Evolutionary conservation across 257 asterid genomes (phyloP).

Genomic region (Forsythia suspensa): DNA sequence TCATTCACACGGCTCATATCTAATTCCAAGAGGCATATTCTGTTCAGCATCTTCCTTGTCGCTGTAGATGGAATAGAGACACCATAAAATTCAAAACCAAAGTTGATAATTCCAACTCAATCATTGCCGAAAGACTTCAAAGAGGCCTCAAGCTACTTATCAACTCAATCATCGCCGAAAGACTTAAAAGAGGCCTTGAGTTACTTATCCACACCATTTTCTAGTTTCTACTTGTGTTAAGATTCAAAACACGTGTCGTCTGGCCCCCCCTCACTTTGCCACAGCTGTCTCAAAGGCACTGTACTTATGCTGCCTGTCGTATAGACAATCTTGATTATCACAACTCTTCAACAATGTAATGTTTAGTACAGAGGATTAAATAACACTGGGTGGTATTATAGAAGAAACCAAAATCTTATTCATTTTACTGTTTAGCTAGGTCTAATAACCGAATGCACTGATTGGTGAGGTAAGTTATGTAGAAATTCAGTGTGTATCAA

Average conservation of each 20-base stretch:
- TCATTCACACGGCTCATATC: slow-evolving; percentile 11
- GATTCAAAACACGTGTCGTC: not conserved
- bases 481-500: slow-evolving; percentile 42
- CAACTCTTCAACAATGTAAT: not conserved
- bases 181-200: slow-evolving; percentile 17
- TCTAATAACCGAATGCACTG: not conserved
- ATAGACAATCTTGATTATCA: not conserved
- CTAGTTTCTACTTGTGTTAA: not conserved
- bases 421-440: not conserved
- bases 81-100: slow-evolving; percentile 20
- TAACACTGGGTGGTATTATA: not conserved
- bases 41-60: slow-evolving; percentile 25
- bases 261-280: not conserved
- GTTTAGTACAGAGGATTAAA: not conserved
- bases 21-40: slow-evolving; percentile 6
- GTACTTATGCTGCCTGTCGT: not conserved
- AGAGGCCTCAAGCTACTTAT: slow-evolving; percentile 8
- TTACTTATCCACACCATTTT: not conserved
- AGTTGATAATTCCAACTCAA: slow-evolving; percentile 27
- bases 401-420: not conserved
- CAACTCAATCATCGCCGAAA: slow-evolving; percentile 28
- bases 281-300: not conserved
- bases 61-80: slow-evolving; percentile 23
- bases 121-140: slow-evolving; percentile 24
- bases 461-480: slow-evolving; percentile 9